Percentiles rank a stretch among this genome's conserved stretches.
Evolutionary conservation across 768 basidiomycete species (phyloP).

Genomic region (Suillus clintonianus): DNA sequence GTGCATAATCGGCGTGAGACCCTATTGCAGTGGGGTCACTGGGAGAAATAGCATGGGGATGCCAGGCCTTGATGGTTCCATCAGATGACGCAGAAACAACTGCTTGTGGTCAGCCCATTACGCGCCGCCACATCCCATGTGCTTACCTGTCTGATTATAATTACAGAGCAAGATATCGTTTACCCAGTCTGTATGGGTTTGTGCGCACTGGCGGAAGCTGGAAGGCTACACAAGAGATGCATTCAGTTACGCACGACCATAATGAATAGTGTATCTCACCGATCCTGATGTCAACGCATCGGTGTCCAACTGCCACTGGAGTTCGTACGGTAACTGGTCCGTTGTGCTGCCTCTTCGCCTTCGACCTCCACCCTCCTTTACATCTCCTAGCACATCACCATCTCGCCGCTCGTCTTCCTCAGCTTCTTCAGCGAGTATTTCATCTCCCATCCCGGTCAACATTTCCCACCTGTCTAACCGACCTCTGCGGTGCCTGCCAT

Average conservation of each 20-base stretch:
- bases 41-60: slow-evolving; percentile 65
- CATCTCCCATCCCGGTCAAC: slow-evolving; percentile 84
- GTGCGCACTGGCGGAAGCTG: slow-evolving; percentile 81
- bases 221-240: neutral
- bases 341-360: slow-evolving; percentile 31
- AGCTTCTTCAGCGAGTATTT: slow-evolving; percentile 61
- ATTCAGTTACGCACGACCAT: neutral
- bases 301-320: slow-evolving; percentile 78
- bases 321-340: slow-evolving; percentile 58
- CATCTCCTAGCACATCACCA: slow-evolving; percentile 79
- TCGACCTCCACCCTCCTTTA: slow-evolving; percentile 42
- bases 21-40: slow-evolving; percentile 71
- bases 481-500: slow-evolving; percentile 17
- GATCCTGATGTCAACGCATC: slow-evolving; percentile 48
- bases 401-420: slow-evolving; percentile 72
- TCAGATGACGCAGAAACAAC: slow-evolving; percentile 96
- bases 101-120: slow-evolving; percentile 24
- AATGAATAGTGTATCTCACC: slow-evolving; percentile 38
- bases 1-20: slow-evolving; percentile 82
- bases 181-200: slow-evolving; percentile 93
- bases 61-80: slow-evolving; percentile 93
- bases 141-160: slow-evolving; percentile 80
- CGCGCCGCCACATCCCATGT: neutral
- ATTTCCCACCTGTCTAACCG: slow-evolving; percentile 66
- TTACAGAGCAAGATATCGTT: slow-evolving; percentile 94